These are phyloP conservation scores for Clitopilus passeckerianus DNA, from an alignment of 768 basidiomycete species.

Conservation along the genomic window DNA sequence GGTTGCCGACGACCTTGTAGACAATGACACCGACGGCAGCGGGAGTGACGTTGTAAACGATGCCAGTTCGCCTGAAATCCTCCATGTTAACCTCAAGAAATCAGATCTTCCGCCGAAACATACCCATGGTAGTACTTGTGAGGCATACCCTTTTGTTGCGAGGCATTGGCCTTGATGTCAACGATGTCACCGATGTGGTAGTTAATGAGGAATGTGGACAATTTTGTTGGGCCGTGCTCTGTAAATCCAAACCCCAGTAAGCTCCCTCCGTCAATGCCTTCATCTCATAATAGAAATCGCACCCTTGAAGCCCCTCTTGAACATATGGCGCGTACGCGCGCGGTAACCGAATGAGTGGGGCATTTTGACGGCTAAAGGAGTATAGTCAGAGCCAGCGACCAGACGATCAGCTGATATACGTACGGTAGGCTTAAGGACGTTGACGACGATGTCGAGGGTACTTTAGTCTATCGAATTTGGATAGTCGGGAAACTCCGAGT, in stretches of 20 bases:
- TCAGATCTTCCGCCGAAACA: constrained; percentile 25
- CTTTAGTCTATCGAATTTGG: constrained; percentile 19
- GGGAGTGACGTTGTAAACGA: constrained; percentile 97
- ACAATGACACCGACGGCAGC: constrained; percentile 94
- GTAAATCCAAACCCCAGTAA: constrained; percentile 8
- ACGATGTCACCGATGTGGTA: constrained; percentile 98
- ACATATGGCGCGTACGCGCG: constrained; percentile 99
- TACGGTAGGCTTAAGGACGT: constrained; percentile 45
- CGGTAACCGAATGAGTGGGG: constrained; percentile 99
- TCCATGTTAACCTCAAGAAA: neutral
- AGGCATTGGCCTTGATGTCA: constrained; percentile 99
- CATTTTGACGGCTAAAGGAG: constrained; percentile 68
- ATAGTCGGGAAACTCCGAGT: constrained; percentile 54
- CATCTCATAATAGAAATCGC: constrained; percentile 20
- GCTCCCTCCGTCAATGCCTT: constrained; percentile 3
- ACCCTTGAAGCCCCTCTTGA: constrained; percentile 99
- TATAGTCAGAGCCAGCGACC: constrained; percentile 12
- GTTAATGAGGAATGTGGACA: constrained; percentile 91
- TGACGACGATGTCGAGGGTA: constrained; percentile 31
- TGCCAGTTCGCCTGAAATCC: constrained; percentile 82
- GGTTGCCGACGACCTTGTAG: constrained; percentile 98
- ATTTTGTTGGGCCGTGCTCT: constrained; percentile 87
- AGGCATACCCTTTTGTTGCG: constrained; percentile 99
- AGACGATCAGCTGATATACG: constrained; percentile 21
- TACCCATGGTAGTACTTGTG: constrained; percentile 98